These are phyloP conservation scores for Cyamopsis tetragonoloba DNA, from an alignment of 306 rosid species.

Conservation along the genomic window DNA sequence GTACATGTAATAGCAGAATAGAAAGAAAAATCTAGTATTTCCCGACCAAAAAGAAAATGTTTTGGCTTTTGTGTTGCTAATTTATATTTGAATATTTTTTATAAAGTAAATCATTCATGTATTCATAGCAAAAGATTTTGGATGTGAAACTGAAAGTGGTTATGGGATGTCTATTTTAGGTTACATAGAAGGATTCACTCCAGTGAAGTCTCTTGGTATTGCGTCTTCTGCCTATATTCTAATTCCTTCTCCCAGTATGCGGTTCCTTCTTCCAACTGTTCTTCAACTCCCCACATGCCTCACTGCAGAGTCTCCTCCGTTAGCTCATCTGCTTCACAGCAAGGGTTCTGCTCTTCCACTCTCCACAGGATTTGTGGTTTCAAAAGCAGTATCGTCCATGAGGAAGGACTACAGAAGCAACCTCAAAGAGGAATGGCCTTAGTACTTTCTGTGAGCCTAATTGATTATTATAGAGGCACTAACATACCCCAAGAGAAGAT, in stretches of 20 bases:
- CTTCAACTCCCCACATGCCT: constrained; percentile 97
- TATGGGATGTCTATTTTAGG: constrained; percentile 40
- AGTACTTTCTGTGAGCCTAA: constrained; percentile 75
- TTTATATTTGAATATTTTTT: background rate
- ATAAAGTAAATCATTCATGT: constrained; percentile 17
- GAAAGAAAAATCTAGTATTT: background rate
- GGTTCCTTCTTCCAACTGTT: constrained; percentile 82
- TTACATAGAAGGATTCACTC: constrained; percentile 87
- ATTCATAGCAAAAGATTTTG: constrained; percentile 5
- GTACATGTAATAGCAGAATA: background rate
- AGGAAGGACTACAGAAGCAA: constrained; percentile 72
- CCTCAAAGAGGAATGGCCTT: constrained; percentile 93
- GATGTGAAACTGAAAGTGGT: constrained; percentile 51
- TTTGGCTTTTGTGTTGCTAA: background rate
- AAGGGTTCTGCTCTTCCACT: constrained; percentile 95
- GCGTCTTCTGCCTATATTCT: constrained; percentile 70
- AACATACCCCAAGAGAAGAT: constrained; percentile 65
- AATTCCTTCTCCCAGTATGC: constrained; percentile 97
- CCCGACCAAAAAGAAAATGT: background rate
- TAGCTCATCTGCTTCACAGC: constrained; percentile 98
- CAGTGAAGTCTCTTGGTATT: constrained; percentile 96
- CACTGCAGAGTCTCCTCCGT: constrained; percentile 96
- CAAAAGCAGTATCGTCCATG: constrained; percentile 91
- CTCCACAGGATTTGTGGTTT: constrained; percentile 85
- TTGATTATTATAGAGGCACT: constrained; percentile 82